phyloP scores from a whole-genome alignment of 306 rosid species.

The Cicer cuneatum region DNA sequence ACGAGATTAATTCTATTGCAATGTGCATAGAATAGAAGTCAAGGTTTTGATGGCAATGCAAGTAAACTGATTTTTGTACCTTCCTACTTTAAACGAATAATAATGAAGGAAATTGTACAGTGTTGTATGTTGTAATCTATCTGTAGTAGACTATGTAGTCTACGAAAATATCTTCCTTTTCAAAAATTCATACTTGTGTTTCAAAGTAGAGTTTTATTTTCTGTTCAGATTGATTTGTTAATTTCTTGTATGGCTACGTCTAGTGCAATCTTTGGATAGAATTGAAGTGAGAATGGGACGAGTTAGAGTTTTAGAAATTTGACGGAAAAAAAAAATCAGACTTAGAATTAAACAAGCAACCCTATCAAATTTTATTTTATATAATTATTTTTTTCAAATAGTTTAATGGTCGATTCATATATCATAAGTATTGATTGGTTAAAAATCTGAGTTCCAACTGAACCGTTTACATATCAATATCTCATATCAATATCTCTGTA shows the following conservation, averaged over 20 bases:
- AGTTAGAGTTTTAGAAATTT: too few species aligned
- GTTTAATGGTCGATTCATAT: too few species aligned
- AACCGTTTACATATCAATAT: too few species aligned
- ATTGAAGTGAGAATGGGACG: too few species aligned
- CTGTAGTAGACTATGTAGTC: slow-evolving; percentile 21
- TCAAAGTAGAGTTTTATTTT: slow-evolving; percentile 23
- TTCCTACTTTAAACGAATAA: slow-evolving; percentile 40
- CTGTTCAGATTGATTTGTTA: slow-evolving; percentile 17
- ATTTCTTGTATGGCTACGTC: neutral
- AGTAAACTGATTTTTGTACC: slow-evolving; percentile 55
- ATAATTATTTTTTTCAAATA: too few species aligned
- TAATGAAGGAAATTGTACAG: slow-evolving; percentile 48
- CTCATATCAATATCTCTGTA: too few species aligned
- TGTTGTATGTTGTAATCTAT: slow-evolving; percentile 48
- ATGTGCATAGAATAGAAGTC: slow-evolving; percentile 43
- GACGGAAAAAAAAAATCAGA: too few species aligned
- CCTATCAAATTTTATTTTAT: too few species aligned
- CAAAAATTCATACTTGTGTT: slow-evolving; percentile 31
- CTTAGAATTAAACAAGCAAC: too few species aligned
- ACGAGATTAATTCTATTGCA: slow-evolving; percentile 26
- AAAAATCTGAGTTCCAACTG: too few species aligned
- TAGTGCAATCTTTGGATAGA: neutral
- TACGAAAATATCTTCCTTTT: slow-evolving; percentile 32
- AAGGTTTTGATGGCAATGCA: slow-evolving; percentile 41
- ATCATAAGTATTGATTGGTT: too few species aligned